These are phyloP conservation scores for Setomelanomma holmii DNA, from an alignment of 2,329 filamentous ascomycete genomes.

Conservation along the genomic window DNA sequence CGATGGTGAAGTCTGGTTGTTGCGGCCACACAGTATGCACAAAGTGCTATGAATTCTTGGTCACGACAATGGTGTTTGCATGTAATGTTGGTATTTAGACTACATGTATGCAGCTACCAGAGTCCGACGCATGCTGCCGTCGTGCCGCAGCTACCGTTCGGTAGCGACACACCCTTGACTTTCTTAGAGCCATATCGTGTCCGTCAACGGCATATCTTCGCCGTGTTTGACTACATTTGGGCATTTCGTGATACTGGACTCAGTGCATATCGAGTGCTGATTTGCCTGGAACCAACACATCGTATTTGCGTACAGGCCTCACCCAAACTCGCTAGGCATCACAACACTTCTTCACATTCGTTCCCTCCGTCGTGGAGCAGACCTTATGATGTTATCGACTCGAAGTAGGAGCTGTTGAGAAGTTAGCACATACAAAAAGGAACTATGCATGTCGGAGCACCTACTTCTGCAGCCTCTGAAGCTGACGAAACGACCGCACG, in stretches of 20 bases:
- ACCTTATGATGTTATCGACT: slow-evolving; percentile 97
- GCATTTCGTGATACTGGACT: slow-evolving; percentile 24
- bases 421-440: slow-evolving; percentile 37
- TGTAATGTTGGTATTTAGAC: background rate
- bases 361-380: slow-evolving; percentile 83
- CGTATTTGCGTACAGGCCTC: background rate
- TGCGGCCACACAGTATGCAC: background rate
- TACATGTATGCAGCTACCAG: slow-evolving; percentile 6
- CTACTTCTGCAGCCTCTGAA: slow-evolving; percentile 93
- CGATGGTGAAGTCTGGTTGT: background rate
- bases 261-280: background rate
- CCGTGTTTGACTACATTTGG: slow-evolving; percentile 31
- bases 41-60: background rate
- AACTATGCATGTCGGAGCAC: slow-evolving; percentile 35
- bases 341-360: slow-evolving; percentile 63
- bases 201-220: background rate
- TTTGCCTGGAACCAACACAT: background rate
- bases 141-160: slow-evolving; percentile 2
- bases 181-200: background rate
- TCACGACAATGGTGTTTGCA: background rate
- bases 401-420: slow-evolving; percentile 76
- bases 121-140: slow-evolving; percentile 7
- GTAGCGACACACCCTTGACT: slow-evolving; percentile 6
- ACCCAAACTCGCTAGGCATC: background rate
- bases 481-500: slow-evolving; percentile 96